phyloP scores from a whole-genome alignment of 257 asterid species.

The Solanum arcanum region DNA sequence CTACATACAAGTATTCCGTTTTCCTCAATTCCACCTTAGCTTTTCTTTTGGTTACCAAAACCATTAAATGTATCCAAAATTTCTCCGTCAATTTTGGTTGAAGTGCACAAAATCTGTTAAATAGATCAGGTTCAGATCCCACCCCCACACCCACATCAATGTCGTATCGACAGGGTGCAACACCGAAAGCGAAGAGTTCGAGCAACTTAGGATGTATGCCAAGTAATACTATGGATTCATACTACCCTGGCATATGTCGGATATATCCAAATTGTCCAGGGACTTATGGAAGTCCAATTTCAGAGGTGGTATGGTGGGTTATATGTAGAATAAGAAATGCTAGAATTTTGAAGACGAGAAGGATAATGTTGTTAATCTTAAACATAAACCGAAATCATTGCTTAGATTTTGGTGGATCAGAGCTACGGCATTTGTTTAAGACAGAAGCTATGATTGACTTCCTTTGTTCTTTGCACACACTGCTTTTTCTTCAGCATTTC shows the following conservation, averaged over 20 bases:
- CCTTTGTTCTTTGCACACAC: not conserved
- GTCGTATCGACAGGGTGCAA: not conserved
- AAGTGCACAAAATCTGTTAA: not conserved
- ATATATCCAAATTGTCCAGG: not conserved
- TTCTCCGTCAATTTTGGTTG: not conserved
- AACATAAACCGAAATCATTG: not conserved
- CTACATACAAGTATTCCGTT: not conserved
- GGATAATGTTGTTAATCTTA: not conserved
- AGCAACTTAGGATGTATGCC: not conserved
- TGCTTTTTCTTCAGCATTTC: not conserved
- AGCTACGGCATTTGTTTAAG: not conserved
- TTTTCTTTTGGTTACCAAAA: not conserved
- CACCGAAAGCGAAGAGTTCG: not conserved
- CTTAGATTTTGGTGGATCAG: not conserved
- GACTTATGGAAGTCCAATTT: not conserved
- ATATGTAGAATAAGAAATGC: not conserved
- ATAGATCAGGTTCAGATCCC: not conserved
- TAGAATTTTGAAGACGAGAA: not conserved
- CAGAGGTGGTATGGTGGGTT: not conserved
- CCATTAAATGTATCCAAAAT: too few species aligned
- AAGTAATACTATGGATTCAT: not conserved
- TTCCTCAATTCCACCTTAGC: not conserved
- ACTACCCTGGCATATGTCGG: not conserved
- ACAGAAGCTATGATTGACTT: not conserved
- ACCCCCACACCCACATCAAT: not conserved